Conservation (phyloP, 139 green algal genomes). For the Closterium sp. region DNA sequence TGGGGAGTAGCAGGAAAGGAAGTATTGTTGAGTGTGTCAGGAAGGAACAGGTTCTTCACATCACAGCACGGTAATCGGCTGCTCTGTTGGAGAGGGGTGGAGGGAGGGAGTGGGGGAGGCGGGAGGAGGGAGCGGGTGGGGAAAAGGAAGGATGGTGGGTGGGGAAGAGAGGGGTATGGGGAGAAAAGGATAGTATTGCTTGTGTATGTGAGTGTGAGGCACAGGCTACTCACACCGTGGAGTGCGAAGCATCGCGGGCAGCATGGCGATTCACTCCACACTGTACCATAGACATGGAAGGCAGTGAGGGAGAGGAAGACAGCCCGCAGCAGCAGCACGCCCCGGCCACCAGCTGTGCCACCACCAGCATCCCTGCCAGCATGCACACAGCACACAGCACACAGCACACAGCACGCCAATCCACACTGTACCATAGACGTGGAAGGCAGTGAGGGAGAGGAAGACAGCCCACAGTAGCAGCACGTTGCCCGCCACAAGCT, state of each 20-base stretch:
- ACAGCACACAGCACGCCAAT: constrained; percentile 60
- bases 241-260: too few species aligned
- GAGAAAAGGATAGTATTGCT: too few species aligned
- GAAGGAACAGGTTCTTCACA: too few species aligned
- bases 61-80: background rate
- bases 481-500: background rate
- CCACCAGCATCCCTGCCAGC: constrained; percentile 60
- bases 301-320: constrained; percentile 57
- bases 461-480: constrained; percentile 44
- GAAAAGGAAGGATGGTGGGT: constrained; percentile 10
- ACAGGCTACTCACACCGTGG: too few species aligned
- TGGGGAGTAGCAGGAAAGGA: too few species aligned
- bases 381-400: too few species aligned
- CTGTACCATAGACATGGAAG: constrained; percentile 67
- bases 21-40: too few species aligned
- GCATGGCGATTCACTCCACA: too few species aligned
- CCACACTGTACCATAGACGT: constrained; percentile 60
- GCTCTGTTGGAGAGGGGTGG: background rate
- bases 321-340: background rate
- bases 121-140: background rate
- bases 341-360: constrained; percentile 37
- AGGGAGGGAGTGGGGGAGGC: background rate
- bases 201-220: too few species aligned
- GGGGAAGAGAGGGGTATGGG: too few species aligned
- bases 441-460: constrained; percentile 58